phyloP scores from a whole-genome alignment of 2,329 filamentous ascomycete species.

The Lecanicillium sp. region DNA sequence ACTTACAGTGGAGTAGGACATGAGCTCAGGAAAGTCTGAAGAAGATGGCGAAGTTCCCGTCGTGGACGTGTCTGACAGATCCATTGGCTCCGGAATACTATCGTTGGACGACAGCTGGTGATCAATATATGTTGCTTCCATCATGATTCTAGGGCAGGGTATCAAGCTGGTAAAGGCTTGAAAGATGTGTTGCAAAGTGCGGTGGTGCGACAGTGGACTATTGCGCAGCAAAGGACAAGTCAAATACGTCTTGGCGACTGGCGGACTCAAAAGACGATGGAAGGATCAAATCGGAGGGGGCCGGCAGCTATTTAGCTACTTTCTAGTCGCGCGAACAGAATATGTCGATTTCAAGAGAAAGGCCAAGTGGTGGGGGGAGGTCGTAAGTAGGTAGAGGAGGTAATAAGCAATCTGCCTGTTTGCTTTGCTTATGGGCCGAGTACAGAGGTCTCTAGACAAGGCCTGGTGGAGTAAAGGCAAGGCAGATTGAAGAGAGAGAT shows the following conservation, averaged over 20 bases:
- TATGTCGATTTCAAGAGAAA: no score
- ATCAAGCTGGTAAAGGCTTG: not conserved
- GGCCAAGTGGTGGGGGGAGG: no score
- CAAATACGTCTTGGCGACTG: no score
- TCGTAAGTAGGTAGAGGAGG: no score
- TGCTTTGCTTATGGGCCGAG: not conserved
- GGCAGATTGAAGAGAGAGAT: constrained; percentile 2
- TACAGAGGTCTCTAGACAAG: constrained; percentile 6
- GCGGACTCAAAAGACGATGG: no score
- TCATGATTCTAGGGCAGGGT: not conserved
- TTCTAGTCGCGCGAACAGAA: no score
- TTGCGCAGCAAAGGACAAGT: no score
- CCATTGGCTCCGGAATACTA: not conserved
- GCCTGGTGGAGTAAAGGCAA: constrained; percentile 1
- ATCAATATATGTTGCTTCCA: constrained; percentile 4
- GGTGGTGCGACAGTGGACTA: no score
- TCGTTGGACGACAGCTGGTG: not conserved
- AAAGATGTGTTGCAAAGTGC: not conserved
- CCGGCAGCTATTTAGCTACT: no score
- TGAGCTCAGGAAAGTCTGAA: constrained; percentile 7
- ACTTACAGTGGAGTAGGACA: constrained; percentile 8
- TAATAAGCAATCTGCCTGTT: constrained; percentile 2
- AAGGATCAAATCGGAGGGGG: no score
- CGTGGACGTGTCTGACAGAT: not conserved
- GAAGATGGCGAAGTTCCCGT: not conserved